phyloP scores from a whole-genome alignment of 2,329 filamentous ascomycete species.

The Colletotrichum graminicola region DNA sequence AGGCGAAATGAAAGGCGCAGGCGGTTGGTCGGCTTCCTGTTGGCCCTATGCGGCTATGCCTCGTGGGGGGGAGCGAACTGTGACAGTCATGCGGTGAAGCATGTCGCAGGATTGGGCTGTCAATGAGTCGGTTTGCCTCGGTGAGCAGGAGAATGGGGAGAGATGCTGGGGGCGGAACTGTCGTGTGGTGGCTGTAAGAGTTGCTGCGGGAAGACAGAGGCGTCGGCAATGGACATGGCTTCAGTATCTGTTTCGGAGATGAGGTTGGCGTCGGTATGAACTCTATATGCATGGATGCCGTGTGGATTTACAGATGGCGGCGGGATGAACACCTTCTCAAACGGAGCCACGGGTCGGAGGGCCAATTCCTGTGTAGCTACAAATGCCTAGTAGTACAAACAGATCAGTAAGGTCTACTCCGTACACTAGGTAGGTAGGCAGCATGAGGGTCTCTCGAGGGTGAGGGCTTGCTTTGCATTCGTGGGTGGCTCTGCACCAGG shows the following conservation, averaged over 20 bases:
- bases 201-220: neutral
- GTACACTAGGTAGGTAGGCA: too few relatives aligned
- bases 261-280: constrained; percentile 6
- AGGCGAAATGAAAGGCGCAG: constrained; percentile 24
- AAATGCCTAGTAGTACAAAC: too few relatives aligned
- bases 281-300: neutral
- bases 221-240: neutral
- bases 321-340: constrained; percentile 1
- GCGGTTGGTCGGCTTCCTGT: constrained; percentile 9
- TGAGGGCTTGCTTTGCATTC: neutral
- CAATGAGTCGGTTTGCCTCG: constrained; percentile 4
- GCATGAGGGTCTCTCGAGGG: neutral
- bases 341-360: too few relatives aligned
- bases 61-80: constrained; percentile 1
- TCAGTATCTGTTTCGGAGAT: neutral
- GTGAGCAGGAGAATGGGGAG: neutral
- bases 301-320: neutral
- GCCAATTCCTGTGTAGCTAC: too few relatives aligned
- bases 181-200: neutral
- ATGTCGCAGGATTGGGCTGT: constrained; percentile 11
- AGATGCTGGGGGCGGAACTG: neutral
- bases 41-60: constrained; percentile 10
- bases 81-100: constrained; percentile 9
- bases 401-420: too few relatives aligned
- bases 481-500: neutral